Conservation (phyloP, 768 basidiomycete species). For the Leccinum subtestaceum region DNA sequence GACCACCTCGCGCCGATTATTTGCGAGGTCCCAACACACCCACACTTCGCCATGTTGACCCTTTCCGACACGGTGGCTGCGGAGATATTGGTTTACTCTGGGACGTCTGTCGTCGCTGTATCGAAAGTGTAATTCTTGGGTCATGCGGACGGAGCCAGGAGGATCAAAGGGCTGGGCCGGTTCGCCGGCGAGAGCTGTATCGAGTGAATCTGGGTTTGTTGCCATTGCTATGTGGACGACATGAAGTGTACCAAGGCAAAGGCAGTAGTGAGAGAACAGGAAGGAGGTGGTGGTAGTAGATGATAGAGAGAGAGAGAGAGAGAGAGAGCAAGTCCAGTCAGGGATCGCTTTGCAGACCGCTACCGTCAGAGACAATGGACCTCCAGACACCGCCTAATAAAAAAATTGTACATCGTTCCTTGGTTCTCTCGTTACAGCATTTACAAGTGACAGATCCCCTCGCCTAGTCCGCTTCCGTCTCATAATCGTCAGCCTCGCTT, state of each 20-base stretch:
- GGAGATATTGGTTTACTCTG: slow-evolving; percentile 84
- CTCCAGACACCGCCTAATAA: slow-evolving; percentile 33
- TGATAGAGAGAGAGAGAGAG: slow-evolving; percentile 10
- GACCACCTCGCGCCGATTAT: slow-evolving; percentile 48
- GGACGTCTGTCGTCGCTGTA: slow-evolving; percentile 39
- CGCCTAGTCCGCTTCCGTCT: slow-evolving; percentile 7
- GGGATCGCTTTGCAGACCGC: slow-evolving; percentile 12
- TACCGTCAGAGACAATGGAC: slow-evolving; percentile 11
- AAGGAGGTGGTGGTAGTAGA: slow-evolving; percentile 19
- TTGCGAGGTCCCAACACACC: slow-evolving; percentile 56
- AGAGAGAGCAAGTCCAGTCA: slow-evolving; percentile 9
- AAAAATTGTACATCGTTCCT: slow-evolving; percentile 4
- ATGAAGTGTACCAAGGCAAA: slow-evolving; percentile 21
- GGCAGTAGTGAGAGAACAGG: background rate
- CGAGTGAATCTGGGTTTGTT: slow-evolving; percentile 24
- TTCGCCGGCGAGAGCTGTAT: slow-evolving; percentile 35
- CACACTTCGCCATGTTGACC: slow-evolving; percentile 93
- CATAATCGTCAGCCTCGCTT: slow-evolving; percentile 17
- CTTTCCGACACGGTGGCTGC: slow-evolving; percentile 72
- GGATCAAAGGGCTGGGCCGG: slow-evolving; percentile 37
- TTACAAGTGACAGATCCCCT: slow-evolving; percentile 6
- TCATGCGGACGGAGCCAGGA: slow-evolving; percentile 48
- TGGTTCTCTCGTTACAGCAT: slow-evolving; percentile 16
- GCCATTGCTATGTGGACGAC: slow-evolving; percentile 27
- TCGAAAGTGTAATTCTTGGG: slow-evolving; percentile 41